Conservation (phyloP, 306 rosid genomes). For the Lathyrus aphaca region DNA sequence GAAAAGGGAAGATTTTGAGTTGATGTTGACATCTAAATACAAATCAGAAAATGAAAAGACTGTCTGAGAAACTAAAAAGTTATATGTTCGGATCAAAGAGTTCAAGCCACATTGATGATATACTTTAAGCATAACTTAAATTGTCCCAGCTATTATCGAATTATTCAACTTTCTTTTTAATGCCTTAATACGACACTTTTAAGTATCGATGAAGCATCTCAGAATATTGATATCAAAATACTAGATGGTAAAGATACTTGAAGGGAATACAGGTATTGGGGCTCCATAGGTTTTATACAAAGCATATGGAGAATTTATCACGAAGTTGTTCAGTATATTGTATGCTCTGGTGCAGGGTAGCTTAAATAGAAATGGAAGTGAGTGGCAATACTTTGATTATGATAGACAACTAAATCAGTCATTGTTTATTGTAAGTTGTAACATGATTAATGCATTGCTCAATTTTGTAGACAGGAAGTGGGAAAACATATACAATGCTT, state of each 20-base stretch:
- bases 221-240: background rate
- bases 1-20: background rate
- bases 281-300: background rate
- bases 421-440: conserved; percentile 22
- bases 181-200: background rate
- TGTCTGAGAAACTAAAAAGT: background rate
- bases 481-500: conserved; percentile 97
- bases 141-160: background rate
- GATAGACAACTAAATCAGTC: background rate
- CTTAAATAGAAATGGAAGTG: conserved; percentile 8
- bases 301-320: conserved; percentile 10
- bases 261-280: background rate
- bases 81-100: background rate
- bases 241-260: background rate
- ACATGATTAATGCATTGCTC: conserved; percentile 37
- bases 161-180: background rate
- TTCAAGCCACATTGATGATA: background rate
- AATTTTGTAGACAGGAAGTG: conserved; percentile 92
- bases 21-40: background rate
- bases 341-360: conserved; percentile 7
- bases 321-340: conserved; percentile 17
- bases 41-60: background rate
- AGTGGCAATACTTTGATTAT: conserved; percentile 3
- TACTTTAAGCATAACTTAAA: background rate
- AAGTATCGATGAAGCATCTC: background rate